Evolutionary conservation across 2,329 filamentous ascomycete genomes (phyloP), one percentile per base, ranked within the genome.

Genomic region (Ceratocystis colombiana): DNA sequence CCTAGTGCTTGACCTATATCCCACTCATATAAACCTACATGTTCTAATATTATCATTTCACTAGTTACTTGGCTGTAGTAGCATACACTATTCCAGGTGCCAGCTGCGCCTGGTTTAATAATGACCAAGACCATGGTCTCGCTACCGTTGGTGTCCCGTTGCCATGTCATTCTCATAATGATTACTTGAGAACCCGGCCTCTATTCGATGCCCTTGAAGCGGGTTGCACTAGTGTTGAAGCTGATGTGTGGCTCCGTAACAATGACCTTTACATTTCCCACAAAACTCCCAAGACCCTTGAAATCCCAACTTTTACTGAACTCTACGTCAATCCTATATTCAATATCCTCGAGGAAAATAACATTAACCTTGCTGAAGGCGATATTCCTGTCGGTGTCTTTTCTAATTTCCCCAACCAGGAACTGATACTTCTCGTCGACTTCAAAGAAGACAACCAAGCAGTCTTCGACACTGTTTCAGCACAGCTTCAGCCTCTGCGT

Each of bases 281-380:
- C 72, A 62, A 53, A 7, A 7, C 48, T 5, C 48, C 45, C 10
- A 50, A 46, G 17, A 37, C 48, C 7, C 78, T 80, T 2, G 72
- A 73, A 20, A 79, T 81, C 65, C 80, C 81, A 33, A 88, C 86
- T 0, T 81, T 89, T 20, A 68, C 68, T 71, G 77, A 70, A 2
- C 78, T 90, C 10, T 90, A 90, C 71, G 75, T 90, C 59, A 77
- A 85, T 33, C 87, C 87, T 0, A 72, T 90, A 0, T 74, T 86
- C n/a, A 75, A 82, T 0, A 76, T 88, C 3, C 77, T 90, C 0
- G 74, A 82, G 37, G 73, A 84, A 69, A 79, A 78, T 1, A 72
- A 75, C 1, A 78, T 78, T 0, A 71, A 75, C 75, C 67, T 77
- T 77, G 66, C 77, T 74, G 5, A 78, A 76, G 70, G 1, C 76